A percentile compares a stretch with the other conserved stretches of the same genome.
Conservation (phyloP, 331 rosid species). For the Malus hybrid region DNA sequence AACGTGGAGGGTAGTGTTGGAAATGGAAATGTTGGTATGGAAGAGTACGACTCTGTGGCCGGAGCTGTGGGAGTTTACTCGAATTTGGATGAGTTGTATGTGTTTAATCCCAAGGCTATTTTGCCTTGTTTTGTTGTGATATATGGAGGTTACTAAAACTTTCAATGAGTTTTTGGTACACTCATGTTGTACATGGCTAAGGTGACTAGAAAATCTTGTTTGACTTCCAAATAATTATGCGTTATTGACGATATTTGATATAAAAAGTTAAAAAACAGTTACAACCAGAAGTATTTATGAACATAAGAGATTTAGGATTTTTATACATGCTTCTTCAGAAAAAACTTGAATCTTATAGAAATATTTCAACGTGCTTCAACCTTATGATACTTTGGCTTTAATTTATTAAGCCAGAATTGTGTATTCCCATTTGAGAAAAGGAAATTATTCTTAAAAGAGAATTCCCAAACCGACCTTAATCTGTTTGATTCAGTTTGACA, state of each 20-base stretch:
- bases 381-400: no score
- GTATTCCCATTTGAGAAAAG: neutral
- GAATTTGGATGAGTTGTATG: conserved; percentile 86
- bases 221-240: neutral
- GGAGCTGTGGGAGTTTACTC: conserved; percentile 77
- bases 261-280: neutral
- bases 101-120: conserved; percentile 69
- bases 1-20: conserved; percentile 37
- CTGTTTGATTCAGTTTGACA: neutral
- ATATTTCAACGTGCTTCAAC: neutral
- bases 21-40: conserved; percentile 29
- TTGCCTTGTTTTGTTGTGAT: conserved; percentile 99
- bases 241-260: neutral
- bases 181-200: neutral
- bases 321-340: neutral
- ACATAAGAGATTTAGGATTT: neutral
- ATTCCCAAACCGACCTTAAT: neutral
- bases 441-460: no score
- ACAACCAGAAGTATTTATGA: neutral
- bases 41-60: conserved; percentile 73
- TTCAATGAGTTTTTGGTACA: neutral
- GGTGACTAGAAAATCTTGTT: neutral
- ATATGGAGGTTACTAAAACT: conserved; percentile 49
- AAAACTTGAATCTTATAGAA: neutral
- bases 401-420: no score